Evolutionary conservation across 805 yeast genomes (phyloP), one percentile per base, ranked within the genome.

Genomic region (Jamesozyma rosinii): DNA sequence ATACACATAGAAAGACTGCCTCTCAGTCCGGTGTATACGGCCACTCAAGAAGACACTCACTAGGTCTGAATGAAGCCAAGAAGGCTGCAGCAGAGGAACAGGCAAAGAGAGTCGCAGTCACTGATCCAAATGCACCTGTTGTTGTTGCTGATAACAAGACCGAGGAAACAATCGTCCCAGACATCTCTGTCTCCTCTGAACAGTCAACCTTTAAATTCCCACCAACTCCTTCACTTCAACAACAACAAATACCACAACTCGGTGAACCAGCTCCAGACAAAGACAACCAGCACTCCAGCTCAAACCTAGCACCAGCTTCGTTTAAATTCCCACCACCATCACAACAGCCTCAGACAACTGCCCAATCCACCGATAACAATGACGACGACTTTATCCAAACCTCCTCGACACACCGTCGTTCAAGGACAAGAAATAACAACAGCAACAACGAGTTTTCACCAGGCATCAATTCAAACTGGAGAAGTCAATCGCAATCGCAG

Each of bases 41-140:
- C 30, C 98, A 90, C 60, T 68, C 72, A 9, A 79, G 98, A 67
- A 78, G 98, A 61, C 97, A 90, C 61, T 88, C 97, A 0, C 68
- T 90, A 46, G 97, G 95, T 2, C 70, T 90, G 45, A 80, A 80
- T 42, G 98, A 90, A 65, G 97, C 97, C 11, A 88, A 85, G 55
- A 81, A 81, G 52, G 97, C 97, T 5, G 98, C 98, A n/a, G 96
- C 96, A 4, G 81, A 80, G 51, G 89, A 80, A 32, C 87, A 81
- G 58, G 81, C 83, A 2, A 92, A 86, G 59, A 74, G 88, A 61
- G 64, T 49, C 15, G 49, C 49, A 4, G 51, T 50, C 19, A 18
- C 19, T 24, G 11, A 11, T 22, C 6, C 41, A n/a, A 36, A 11
- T 6, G 18, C 38, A 10, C 17, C 18, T 15, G 40, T 41, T 20